Conservation (phyloP, 2,329 filamentous ascomycete genomes). For the Cryphonectria nitschkei region DNA sequence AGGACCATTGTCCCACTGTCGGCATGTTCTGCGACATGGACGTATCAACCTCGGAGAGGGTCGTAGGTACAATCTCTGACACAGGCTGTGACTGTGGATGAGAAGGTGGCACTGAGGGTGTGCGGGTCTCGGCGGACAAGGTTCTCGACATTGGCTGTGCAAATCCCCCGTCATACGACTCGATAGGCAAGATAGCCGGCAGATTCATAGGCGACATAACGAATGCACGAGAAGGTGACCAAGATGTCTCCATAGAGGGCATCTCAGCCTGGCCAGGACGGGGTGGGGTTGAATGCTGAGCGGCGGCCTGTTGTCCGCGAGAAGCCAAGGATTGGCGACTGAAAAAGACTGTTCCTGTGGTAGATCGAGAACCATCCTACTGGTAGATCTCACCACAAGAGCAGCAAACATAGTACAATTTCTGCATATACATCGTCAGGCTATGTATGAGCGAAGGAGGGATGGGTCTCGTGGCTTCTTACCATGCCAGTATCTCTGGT, state of each 20-base stretch:
- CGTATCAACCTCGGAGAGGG: neutral
- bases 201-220: neutral
- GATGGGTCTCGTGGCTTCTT: conserved; percentile 42
- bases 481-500: conserved; percentile 99
- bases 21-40: neutral
- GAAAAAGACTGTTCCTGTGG: neutral
- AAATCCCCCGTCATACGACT: neutral
- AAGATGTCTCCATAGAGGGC: neutral
- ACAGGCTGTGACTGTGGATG: neutral
- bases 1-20: neutral
- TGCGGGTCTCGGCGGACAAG: neutral
- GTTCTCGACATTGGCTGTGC: neutral
- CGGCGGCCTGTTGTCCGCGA: neutral
- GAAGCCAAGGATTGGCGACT: neutral
- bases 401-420: conserved; percentile 94
- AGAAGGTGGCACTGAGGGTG: neutral
- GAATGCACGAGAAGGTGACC: neutral
- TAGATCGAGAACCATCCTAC: conserved; percentile 37
- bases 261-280: neutral
- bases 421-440: conserved; percentile 51
- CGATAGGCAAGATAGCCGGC: neutral
- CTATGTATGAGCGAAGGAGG: neutral
- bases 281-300: neutral
- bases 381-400: conserved; percentile 87
- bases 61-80: neutral